Evolutionary conservation across 1,284 basidiomycete genomes (phyloP).

Genomic region (Xerocomus amazonicus): DNA sequence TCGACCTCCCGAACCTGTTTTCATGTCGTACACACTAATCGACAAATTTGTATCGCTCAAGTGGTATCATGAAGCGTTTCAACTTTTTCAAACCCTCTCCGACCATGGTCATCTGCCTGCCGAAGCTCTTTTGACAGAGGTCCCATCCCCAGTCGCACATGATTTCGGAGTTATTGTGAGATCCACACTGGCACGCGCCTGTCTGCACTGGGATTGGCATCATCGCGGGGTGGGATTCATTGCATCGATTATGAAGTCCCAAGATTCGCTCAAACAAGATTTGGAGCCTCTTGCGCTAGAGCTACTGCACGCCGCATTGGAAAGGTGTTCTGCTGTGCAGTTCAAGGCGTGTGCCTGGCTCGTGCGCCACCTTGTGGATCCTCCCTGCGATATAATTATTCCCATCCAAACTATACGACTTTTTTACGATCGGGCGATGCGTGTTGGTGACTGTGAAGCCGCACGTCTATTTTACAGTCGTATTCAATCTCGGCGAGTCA

Average conservation of each 20-base stretch:
- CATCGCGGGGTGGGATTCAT: conserved; percentile 39
- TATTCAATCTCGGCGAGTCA: conserved; percentile 34
- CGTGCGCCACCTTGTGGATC: conserved; percentile 28
- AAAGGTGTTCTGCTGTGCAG: conserved; percentile 28
- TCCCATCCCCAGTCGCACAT: conserved; percentile 32
- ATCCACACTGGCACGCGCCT: conserved; percentile 44
- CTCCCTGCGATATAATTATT: conserved; percentile 29
- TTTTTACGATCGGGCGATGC: conserved; percentile 43
- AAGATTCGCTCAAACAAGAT: conserved; percentile 29
- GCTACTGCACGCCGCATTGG: conserved; percentile 39
- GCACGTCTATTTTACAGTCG: conserved; percentile 43
- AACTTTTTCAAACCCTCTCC: conserved; percentile 44
- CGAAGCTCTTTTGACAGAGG: conserved; percentile 37
- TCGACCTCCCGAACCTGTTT: conserved; percentile 23
- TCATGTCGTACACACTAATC: conserved; percentile 25
- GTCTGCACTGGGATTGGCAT: conserved; percentile 49
- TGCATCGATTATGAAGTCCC: conserved; percentile 31
- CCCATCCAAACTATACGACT: conserved; percentile 41
- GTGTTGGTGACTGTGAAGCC: conserved; percentile 25
- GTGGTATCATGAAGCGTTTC: conserved; percentile 34
- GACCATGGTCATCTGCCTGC: conserved; percentile 33
- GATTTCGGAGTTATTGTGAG: conserved; percentile 44
- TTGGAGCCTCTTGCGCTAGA: conserved; percentile 30
- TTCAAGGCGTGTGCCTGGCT: conserved; percentile 33
- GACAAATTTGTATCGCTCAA: conserved; percentile 35